These are phyloP conservation scores for Calocera cornea DNA, from an alignment of 768 basidiomycete species.

Conservation along the genomic window DNA sequence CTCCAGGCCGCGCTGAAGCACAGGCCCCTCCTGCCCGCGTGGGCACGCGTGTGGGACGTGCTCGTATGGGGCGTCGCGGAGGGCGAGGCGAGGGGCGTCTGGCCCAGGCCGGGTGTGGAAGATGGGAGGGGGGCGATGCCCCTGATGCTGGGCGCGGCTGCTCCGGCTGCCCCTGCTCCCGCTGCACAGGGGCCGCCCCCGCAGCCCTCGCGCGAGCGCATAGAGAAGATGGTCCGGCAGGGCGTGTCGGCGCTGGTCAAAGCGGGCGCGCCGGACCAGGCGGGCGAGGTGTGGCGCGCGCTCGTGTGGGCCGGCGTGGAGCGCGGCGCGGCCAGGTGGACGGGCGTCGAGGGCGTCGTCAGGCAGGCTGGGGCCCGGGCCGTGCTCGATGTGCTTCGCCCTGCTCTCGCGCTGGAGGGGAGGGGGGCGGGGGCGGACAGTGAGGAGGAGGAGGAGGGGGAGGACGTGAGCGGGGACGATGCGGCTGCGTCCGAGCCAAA, in stretches of 20 bases:
- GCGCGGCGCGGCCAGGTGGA: not conserved
- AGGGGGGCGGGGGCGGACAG: not conserved
- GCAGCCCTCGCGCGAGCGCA: not conserved
- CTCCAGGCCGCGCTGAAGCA: not conserved
- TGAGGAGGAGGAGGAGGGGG: not conserved
- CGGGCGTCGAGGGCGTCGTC: not conserved
- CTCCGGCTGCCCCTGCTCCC: not conserved
- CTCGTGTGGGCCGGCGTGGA: not conserved
- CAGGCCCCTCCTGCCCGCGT: not conserved
- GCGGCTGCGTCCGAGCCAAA: not conserved
- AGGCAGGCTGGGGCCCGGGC: not conserved
- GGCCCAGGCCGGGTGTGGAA: too few relatives aligned
- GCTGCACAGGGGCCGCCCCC: not conserved
- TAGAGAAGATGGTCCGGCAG: slow-evolving; percentile 4
- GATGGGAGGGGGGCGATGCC: too few relatives aligned
- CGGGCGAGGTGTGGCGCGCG: not conserved
- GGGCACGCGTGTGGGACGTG: not conserved
- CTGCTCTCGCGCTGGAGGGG: too few relatives aligned
- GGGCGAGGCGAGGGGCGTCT: not conserved
- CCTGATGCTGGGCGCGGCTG: too few relatives aligned
- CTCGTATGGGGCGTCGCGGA: not conserved
- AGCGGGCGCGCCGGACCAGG: not conserved
- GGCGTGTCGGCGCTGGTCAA: not conserved
- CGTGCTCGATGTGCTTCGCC: not conserved
- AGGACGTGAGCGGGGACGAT: not conserved